These are phyloP conservation scores for Aureobasidium pullulans DNA, from an alignment of 2,329 filamentous ascomycete species.

Conservation along the genomic window DNA sequence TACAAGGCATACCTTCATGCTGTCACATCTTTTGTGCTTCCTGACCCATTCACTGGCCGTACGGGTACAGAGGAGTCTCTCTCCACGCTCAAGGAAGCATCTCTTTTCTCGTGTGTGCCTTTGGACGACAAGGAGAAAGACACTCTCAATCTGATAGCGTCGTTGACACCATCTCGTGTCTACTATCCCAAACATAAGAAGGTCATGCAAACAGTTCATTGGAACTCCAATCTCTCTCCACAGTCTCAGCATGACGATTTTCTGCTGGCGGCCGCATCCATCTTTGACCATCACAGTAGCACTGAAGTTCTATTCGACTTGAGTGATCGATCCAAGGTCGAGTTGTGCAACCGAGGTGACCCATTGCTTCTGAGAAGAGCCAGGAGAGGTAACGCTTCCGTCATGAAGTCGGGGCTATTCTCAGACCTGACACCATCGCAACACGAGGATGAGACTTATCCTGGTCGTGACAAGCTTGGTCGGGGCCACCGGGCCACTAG, in stretches of 20 bases:
- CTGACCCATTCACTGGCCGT: conserved; percentile 50
- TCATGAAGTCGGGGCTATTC: neutral
- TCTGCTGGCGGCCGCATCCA: conserved; percentile 16
- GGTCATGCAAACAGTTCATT: conserved; percentile 38
- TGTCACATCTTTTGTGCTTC: conserved; percentile 49
- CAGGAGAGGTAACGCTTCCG: neutral
- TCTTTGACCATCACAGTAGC: conserved; percentile 21
- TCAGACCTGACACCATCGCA: neutral
- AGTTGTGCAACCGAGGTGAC: neutral
- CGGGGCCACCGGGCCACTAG: neutral
- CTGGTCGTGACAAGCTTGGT: neutral
- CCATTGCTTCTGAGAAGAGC: neutral
- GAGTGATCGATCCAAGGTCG: too few relatives aligned
- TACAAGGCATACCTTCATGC: conserved; percentile 55
- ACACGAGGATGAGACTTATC: neutral
- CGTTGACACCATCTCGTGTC: conserved; percentile 27
- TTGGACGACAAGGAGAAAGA: conserved; percentile 17
- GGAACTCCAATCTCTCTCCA: conserved; percentile 33
- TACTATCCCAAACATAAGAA: conserved; percentile 39
- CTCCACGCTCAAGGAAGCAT: conserved; percentile 18
- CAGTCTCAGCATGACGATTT: conserved; percentile 37
- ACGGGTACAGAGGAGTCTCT: conserved; percentile 54
- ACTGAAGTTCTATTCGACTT: neutral
- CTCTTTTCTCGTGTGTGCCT: conserved; percentile 20
- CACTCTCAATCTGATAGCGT: conserved; percentile 24